Base-by-base conservation (phyloP, 805 yeast species). In the Diddensiella santjacobensis region DNA sequence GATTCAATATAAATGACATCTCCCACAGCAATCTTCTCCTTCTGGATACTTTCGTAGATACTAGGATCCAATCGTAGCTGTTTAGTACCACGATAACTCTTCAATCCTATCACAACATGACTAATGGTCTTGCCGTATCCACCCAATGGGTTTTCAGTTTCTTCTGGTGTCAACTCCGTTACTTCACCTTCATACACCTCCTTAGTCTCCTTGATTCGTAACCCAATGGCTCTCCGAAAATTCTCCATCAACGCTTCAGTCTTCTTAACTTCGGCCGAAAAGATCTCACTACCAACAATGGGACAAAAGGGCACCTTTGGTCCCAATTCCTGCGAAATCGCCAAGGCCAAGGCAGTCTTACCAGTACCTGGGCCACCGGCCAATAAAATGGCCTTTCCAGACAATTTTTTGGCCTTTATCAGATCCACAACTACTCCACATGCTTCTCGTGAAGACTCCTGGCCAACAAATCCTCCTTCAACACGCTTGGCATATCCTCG, bases 311-410 rank as follows among this genome's bases (percentile, higher is more conserved):
- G 99, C 47, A 93, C 98, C 63, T 91, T 89, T 35, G 95, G 93
- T 3, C 99, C 99, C 59, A 93, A 74, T 65, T 88, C 96, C 66
- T 93, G 98, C 2, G 97, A 87, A 48, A 93, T 82, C 1, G 97
- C 99, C 60, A 93, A 75, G 0, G 98, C 98, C 60, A 93, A 76
- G 1, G 99, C 99, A 2, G 99, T 93, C 66, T 93, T 93, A 64
- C 99, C 99, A 3, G 98, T 91, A 0, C 98, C 96, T 6, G 99
- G 98, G 3, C 96, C 95, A 45, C 99, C 99, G 0, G 99, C 98
- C 47, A 93, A 75, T 51, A 93, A 70, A 44, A 93, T 81, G n/a
- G 96, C 98, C 62, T 91, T 86, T 23, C 99, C 99, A 44, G 95
- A 84, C 83, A 93, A 85, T 67, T 83, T 87, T 60, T 87, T 88